Conservation (phyloP, 2,329 filamentous ascomycete genomes). For the Ambrosiella xylebori region DNA sequence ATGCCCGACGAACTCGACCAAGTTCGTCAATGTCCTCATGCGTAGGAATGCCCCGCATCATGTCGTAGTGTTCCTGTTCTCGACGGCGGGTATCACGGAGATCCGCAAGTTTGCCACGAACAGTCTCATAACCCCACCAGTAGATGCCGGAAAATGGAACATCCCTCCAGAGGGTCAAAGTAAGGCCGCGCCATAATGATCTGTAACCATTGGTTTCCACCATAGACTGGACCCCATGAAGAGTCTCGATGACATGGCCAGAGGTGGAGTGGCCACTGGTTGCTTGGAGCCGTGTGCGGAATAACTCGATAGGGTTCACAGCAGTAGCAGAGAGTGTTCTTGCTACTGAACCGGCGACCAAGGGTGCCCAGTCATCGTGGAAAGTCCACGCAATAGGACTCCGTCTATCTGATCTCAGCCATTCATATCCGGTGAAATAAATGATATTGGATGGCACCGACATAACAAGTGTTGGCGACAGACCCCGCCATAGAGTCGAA, state of each 20-base stretch:
- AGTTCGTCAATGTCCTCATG: constrained; percentile 9
- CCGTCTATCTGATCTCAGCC: constrained; percentile 55
- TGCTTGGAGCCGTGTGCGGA: constrained; percentile 81
- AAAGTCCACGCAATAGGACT: constrained; percentile 53
- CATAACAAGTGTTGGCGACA: constrained; percentile 92
- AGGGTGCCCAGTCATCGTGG: constrained; percentile 56
- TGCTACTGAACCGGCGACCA: constrained; percentile 64
- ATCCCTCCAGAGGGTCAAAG: constrained; percentile 85
- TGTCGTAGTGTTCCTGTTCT: not conserved
- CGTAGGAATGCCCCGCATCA: not conserved
- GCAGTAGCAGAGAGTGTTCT: constrained; percentile 64
- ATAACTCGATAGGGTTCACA: constrained; percentile 85
- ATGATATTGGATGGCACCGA: constrained; percentile 90
- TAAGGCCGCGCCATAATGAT: constrained; percentile 79
- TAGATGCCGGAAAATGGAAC: constrained; percentile 95
- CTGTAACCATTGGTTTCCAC: constrained; percentile 58
- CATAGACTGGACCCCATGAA: constrained; percentile 63
- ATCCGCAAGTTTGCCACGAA: constrained; percentile 55
- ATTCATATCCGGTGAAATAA: constrained; percentile 97
- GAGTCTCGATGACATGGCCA: constrained; percentile 61
- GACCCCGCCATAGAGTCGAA: constrained; percentile 72
- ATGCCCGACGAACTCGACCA: constrained; percentile 25
- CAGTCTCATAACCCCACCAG: constrained; percentile 92
- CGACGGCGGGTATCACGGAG: constrained; percentile 18
- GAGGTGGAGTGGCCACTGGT: constrained; percentile 39